Base-by-base conservation (phyloP, 2,329 filamentous ascomycete species). In the Ceratocystis albifundus region DNA sequence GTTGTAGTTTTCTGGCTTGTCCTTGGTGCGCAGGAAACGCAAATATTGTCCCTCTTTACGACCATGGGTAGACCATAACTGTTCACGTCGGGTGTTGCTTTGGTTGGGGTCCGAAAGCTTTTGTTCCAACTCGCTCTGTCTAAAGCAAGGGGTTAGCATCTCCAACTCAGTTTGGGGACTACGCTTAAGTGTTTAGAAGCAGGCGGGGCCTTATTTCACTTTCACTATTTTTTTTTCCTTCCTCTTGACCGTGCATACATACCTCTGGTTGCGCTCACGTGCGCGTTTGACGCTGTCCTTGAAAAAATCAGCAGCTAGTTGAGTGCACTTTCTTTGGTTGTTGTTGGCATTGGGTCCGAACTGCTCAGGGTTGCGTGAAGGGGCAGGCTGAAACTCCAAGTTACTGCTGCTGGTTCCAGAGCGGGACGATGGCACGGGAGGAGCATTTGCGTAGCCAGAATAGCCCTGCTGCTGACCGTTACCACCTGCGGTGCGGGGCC, bases 201-300 rank as follows among this genome's bases (percentile, higher is more conserved):
- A 22, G n/a, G 20, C 48, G 25, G n/a, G 25, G 48, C n/a, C 12
- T 50, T 50, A 53, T 22, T 53, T 53, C 36, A 53, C 8, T 41
- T 41, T 41, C 10, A n/a, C n/a, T n/a, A n/a, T 36, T 4, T 30
- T 36, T 41, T 41, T 12, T 41, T 4, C 4, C 4, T 15, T 15
- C 10, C 10, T 41, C 15, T 41, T 12, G 5, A 17, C 36, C 12
- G 7, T 20, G 22, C 15, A 7, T 46, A 74, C 82, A 71, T 78
- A 96, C 92, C 92, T 88, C 76, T 95, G 87, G 76, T 99, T 99
- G 68, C 94, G 87, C 78, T 97, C 94, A 71, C 93, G 85, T 64
- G 94, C 94, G 72, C 94, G 86, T 80, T 96, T 93, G 66, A 99
- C 95, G 75, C 93, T 97, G 77, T 99, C 93, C 77, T 96, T 95